Percentiles rank a stretch among this genome's conserved stretches.
phyloP scores from a whole-genome alignment of 257 asterid species.

The Anisodus tanguticus region DNA sequence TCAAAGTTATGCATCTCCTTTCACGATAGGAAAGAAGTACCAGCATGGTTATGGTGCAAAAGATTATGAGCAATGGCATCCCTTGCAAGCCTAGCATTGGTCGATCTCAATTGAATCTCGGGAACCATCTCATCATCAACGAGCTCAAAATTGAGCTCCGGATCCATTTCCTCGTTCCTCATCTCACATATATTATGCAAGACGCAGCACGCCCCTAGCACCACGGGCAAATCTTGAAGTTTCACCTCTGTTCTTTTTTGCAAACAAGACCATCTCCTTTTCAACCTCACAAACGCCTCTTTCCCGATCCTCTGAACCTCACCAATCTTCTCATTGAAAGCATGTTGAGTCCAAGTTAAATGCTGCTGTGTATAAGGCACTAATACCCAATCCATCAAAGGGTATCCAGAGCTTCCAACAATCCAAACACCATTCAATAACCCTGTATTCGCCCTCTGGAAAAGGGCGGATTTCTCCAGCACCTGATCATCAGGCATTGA shows the following conservation, averaged over 20 bases:
- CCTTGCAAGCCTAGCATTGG: constrained; percentile 66
- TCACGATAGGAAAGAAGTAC: constrained; percentile 75
- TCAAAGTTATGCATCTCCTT: not conserved
- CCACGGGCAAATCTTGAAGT: constrained; percentile 87
- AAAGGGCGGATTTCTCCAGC: constrained; percentile 79
- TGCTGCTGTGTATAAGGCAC: constrained; percentile 85
- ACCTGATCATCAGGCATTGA: constrained; percentile 96
- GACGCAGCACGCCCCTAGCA: constrained; percentile 94
- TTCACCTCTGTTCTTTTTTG: constrained; percentile 88
- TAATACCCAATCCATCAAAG: constrained; percentile 87
- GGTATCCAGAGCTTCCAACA: constrained; percentile 76
- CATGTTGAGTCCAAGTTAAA: constrained; percentile 91
- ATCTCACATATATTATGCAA: constrained; percentile 88
- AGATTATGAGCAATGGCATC: constrained; percentile 86
- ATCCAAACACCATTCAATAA: constrained; percentile 72
- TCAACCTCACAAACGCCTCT: constrained; percentile 68
- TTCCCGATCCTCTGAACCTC: constrained; percentile 59
- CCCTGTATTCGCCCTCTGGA: constrained; percentile 74
- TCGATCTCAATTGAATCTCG: constrained; percentile 69
- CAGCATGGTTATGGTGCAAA: constrained; percentile 86
- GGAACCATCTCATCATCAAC: constrained; percentile 91
- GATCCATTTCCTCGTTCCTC: constrained; percentile 67
- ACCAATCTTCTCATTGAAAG: constrained; percentile 78
- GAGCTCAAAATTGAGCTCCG: constrained; percentile 55
- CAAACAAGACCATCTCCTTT: constrained; percentile 90